Evolutionary conservation across 768 basidiomycete species (phyloP), one percentile per base, ranked within the genome.

Genomic region (Trametes cubensis): DNA sequence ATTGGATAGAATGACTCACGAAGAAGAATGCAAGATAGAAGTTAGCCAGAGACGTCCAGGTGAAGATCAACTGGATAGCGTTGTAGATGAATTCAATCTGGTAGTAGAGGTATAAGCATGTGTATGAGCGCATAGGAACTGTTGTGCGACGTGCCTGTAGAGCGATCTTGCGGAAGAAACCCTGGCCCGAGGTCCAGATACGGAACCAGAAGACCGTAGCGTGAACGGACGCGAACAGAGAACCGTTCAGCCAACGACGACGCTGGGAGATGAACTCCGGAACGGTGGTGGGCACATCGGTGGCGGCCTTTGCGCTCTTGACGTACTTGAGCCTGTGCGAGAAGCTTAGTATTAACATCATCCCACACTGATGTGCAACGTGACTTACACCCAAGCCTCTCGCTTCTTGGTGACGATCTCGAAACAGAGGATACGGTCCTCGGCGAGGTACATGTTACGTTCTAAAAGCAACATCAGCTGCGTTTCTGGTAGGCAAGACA

Each of bases 21-120:
- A 95, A 95, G 83, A 91, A 95, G 80, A 95, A 95, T 44, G 94
- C 91, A 54, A 96, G 81, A 73, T 94, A 97, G 77, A 94, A 97
- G 73, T 95, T 96, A 34, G 92, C 95, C 46, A 96, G 78, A 17
- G 89, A 85, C 10, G 94, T 95, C 95, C 95, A 98, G 15, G 94
- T 90, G 75, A 98, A 97, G 57, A 97, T 44, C 23, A 98, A 86
- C 67, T 95, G 91, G 28, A 95, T 67, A 2, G 88, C 86, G 68
- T 96, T 96, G 78, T 97, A 98, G 67, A 94, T 85, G 73, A 94
- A 94, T 73, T 97, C 93, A 55, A 97, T 71, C 81, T 92, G 18
- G 42, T 20, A 53, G 7, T 15, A 23, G 55, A 21, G 39, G 20
- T 13, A 38, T 49, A 17, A 49, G 48, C 13, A 18, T 44, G 10